Evolutionary conservation across 768 basidiomycete species (phyloP).

Genomic region (Kwoniella sp.): DNA sequence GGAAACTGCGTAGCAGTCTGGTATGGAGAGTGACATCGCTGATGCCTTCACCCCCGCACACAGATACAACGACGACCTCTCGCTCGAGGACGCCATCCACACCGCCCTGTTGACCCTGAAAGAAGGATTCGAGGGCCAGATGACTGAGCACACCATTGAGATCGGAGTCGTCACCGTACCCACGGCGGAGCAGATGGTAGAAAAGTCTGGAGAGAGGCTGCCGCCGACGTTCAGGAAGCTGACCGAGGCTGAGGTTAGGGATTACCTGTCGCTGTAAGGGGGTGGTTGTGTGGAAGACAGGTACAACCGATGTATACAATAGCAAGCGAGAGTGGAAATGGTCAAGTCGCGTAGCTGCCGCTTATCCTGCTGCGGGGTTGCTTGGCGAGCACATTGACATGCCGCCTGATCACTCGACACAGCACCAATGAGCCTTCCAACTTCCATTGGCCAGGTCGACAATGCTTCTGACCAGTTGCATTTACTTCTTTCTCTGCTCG

Average conservation of each 20-base stretch:
- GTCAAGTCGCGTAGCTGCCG: no score
- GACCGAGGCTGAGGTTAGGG: slow-evolving; percentile 91
- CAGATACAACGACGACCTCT: slow-evolving; percentile 99
- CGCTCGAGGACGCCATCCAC: slow-evolving; percentile 96
- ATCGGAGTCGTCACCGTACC: slow-evolving; percentile 94
- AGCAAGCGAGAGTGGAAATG: no score
- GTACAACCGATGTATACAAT: no score
- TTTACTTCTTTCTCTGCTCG: not conserved
- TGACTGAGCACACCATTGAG: slow-evolving; percentile 99
- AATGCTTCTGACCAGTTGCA: no score
- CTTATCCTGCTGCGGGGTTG: no score
- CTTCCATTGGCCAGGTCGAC: no score
- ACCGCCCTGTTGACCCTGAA: slow-evolving; percentile 95
- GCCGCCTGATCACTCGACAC: no score
- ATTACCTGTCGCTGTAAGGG: slow-evolving; percentile 67
- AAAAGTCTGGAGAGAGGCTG: slow-evolving; percentile 67
- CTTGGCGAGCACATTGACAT: no score
- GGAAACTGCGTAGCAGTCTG: no score
- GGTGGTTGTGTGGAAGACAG: no score
- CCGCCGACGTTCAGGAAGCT: slow-evolving; percentile 90
- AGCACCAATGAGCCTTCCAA: no score
- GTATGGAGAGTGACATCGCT: no score
- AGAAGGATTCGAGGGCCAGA: slow-evolving; percentile 99
- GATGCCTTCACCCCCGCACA: not conserved
- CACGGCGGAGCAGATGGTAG: slow-evolving; percentile 60